Evolutionary conservation across 805 yeast species (phyloP).

Genomic region (Kazachstania psychrophila): DNA sequence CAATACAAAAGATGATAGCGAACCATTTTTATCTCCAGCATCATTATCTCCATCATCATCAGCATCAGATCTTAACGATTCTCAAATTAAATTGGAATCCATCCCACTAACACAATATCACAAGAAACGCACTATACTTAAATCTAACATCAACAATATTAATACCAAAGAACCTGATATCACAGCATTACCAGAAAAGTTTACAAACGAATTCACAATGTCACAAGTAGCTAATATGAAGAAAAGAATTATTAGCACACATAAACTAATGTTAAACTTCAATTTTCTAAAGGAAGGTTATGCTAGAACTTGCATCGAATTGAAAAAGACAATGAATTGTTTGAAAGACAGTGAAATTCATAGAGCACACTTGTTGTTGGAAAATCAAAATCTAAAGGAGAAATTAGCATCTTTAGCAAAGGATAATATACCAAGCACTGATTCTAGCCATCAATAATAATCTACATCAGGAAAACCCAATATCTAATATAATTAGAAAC

Average conservation of each 20-base stretch:
- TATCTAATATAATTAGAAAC: too few species aligned
- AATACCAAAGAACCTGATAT: slow-evolving; percentile 1
- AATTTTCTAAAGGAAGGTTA: slow-evolving; percentile 28
- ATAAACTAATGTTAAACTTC: slow-evolving; percentile 27
- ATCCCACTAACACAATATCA: slow-evolving; percentile 1
- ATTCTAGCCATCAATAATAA: too few species aligned
- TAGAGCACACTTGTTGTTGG: slow-evolving; percentile 31
- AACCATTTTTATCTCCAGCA: slow-evolving; percentile 27
- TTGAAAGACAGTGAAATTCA: slow-evolving; percentile 32
- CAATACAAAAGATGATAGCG: neutral
- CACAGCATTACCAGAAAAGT: slow-evolving; percentile 13
- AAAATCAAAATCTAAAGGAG: slow-evolving; percentile 31
- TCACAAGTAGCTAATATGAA: slow-evolving; percentile 26
- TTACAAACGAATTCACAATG: slow-evolving; percentile 26
- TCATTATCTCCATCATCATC: slow-evolving; percentile 29
- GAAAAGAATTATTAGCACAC: slow-evolving; percentile 27
- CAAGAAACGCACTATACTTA: neutral
- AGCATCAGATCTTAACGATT: slow-evolving; percentile 5
- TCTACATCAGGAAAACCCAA: too few species aligned
- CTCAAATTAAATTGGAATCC: slow-evolving; percentile 9
- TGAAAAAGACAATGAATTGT: slow-evolving; percentile 27
- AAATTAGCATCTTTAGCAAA: slow-evolving; percentile 14
- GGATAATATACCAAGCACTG: too few species aligned
- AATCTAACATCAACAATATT: slow-evolving; percentile 1
- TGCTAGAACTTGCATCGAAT: slow-evolving; percentile 26